phyloP scores from a whole-genome alignment of 2,329 filamentous ascomycete genomes.

The Zymoseptoria crescenta region DNA sequence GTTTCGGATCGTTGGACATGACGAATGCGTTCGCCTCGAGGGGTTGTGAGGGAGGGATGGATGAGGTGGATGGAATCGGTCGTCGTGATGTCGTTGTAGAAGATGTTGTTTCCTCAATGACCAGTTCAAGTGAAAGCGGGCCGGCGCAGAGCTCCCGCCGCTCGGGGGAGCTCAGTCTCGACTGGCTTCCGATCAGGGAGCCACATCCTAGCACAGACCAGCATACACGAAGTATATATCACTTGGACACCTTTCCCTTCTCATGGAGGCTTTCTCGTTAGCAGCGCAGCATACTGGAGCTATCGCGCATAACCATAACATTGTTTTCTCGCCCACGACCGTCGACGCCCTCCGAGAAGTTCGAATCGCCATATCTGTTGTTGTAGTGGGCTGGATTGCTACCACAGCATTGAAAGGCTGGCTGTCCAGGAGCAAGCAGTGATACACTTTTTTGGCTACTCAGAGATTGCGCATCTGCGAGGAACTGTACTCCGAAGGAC shows the following conservation, averaged over 20 bases:
- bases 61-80: not conserved
- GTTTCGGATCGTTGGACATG: conserved; percentile 48
- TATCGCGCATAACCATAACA: conserved; percentile 40
- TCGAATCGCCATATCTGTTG: conserved; percentile 43
- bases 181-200: not conserved
- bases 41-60: not conserved
- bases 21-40: conserved; percentile 7
- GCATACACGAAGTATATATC: not conserved
- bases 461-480: not conserved
- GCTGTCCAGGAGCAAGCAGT: conserved; percentile 8
- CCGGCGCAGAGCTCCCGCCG: not conserved
- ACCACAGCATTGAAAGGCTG: conserved; percentile 21
- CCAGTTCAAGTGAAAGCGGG: not conserved
- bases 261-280: conserved; percentile 29
- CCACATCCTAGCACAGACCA: not conserved
- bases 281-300: conserved; percentile 28
- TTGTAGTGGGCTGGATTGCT: conserved; percentile 33
- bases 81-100: not conserved
- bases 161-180: not conserved
- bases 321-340: conserved; percentile 45
- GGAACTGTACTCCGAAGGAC: not conserved
- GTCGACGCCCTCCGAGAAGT: conserved; percentile 45
- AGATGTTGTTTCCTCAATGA: not conserved
- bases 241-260: not conserved
- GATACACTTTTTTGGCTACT: not conserved